Base-by-base conservation (phyloP, 805 yeast genomes). In the Scheffersomyces amazonensis region DNA sequence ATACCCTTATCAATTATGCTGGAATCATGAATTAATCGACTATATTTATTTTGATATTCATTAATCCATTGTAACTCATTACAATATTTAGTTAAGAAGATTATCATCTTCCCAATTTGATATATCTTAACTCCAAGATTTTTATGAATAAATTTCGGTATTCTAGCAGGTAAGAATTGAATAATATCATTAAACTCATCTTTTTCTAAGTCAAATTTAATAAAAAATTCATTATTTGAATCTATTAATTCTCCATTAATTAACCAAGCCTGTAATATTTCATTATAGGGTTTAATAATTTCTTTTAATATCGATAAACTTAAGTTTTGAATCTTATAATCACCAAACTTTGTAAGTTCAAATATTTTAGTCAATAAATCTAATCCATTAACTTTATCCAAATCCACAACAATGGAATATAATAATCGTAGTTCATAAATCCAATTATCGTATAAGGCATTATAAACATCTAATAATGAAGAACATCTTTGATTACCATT, bases 81-180 rank as follows among this genome's bases (percentile, higher is more conserved):
- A 58, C 96, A 87, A 31, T 74, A 73, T 19, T 66, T 66, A 25
- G 78, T 75, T 32, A 90, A 61, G 53, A 82, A 90, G 8, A 77
- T 69, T 5, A 82, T 62, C 5, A 86, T 75, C 44, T 83, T 80
- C 0, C 99, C 99, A 15, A 84, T 78, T 35, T 82, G 80, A 47
- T 66, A 78, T 5, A 81, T 71, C 40, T 72, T 66, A 17, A 59
- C 50, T 3, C 80, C 72, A 2, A 69, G 50, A 11, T 58, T 54
- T 5, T 46, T 46, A 2, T 54, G 52, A 22, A 47, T 53, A 44
- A 78, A 76, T 6, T 43, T 36, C 0, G 87, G 86, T 3, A 72
- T 63, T 30, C 62, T 66, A 0, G 54, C 56, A 0, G 54, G 50
- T 17, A 57, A 35, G 37, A 53, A 66, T 15, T 48, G 44, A 15